phyloP scores from a whole-genome alignment of 441 rosid genomes.

The Euphorbia celastroides region DNA sequence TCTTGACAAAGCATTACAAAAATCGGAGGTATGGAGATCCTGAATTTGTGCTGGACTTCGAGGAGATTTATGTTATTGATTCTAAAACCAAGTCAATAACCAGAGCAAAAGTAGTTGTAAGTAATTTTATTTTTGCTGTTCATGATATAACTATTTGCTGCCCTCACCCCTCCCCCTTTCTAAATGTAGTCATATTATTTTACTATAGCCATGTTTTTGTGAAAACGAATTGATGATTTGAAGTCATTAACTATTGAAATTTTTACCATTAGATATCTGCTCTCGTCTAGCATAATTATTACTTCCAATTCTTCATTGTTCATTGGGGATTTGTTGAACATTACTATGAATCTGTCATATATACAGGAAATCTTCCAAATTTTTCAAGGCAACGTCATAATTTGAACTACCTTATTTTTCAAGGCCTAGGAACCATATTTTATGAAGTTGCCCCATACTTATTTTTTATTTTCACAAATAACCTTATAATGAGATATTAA shows the following conservation, averaged over 20 bases:
- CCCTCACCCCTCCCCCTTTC: too few species aligned
- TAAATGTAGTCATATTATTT: too few species aligned
- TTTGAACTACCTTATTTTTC: too few species aligned
- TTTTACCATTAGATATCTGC: too few species aligned
- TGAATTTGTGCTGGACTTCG: conserved; percentile 86
- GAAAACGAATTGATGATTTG: not conserved
- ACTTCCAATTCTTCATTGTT: not conserved
- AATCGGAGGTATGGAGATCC: conserved; percentile 71
- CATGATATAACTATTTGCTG: not conserved
- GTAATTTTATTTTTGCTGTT: conserved; percentile 12
- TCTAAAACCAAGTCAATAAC: conserved; percentile 83
- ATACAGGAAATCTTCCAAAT: too few species aligned
- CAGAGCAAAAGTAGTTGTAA: conserved; percentile 85
- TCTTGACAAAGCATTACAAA: conserved; percentile 79
- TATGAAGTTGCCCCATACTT: not conserved
- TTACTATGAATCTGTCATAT: too few species aligned
- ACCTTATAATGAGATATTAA: not conserved
- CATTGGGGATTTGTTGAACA: too few species aligned
- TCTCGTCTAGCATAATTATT: not conserved
- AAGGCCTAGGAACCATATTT: not conserved
- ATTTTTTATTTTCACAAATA: not conserved
- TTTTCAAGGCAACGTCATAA: too few species aligned
- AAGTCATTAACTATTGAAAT: not conserved
- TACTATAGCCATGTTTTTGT: not conserved
- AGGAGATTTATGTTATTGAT: conserved; percentile 88